Conservation (phyloP, 2,329 filamentous ascomycete species). For the Ophiostoma angusticollis region DNA sequence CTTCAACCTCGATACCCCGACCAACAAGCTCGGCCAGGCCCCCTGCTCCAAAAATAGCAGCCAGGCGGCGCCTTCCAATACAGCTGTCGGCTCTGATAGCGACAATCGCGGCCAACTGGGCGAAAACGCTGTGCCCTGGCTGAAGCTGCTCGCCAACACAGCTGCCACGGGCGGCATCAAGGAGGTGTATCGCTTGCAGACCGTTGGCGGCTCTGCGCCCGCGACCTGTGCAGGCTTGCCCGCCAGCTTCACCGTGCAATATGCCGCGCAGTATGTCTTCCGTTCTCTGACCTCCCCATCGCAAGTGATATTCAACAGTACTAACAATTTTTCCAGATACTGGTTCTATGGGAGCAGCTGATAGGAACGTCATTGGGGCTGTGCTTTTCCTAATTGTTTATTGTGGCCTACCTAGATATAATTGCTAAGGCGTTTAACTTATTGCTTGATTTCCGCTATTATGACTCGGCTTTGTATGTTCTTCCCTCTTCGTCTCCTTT, state of each 20-base stretch:
- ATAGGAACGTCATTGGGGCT: neutral
- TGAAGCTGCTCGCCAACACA: conserved; percentile 50
- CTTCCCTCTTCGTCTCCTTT: neutral
- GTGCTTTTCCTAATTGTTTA: neutral
- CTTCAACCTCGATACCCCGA: conserved; percentile 59
- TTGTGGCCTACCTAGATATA: neutral
- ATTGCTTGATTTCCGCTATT: neutral
- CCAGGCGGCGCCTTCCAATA: conserved; percentile 47
- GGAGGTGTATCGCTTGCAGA: conserved; percentile 73
- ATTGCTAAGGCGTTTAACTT: neutral
- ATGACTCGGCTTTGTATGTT: neutral
- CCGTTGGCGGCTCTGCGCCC: conserved; percentile 68
- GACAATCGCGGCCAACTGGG: conserved; percentile 40
- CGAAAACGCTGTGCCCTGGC: conserved; percentile 64
- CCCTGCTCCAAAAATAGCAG: conserved; percentile 49
- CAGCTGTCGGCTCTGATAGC: conserved; percentile 35
- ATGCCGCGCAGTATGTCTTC: conserved; percentile 67
- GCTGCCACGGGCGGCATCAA: conserved; percentile 50
- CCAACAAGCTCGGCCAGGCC: conserved; percentile 44
- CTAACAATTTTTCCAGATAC: conserved; percentile 21
- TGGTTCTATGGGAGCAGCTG: conserved; percentile 24
- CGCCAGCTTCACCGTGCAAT: conserved; percentile 58
- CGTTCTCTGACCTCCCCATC: neutral
- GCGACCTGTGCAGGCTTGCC: conserved; percentile 55
- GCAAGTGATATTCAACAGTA: too few relatives aligned